A percentile compares a stretch with the other conserved stretches of the same genome.
Evolutionary conservation across 2,329 filamentous ascomycete species (phyloP).

Genomic region (Dactylellina drechsleri): DNA sequence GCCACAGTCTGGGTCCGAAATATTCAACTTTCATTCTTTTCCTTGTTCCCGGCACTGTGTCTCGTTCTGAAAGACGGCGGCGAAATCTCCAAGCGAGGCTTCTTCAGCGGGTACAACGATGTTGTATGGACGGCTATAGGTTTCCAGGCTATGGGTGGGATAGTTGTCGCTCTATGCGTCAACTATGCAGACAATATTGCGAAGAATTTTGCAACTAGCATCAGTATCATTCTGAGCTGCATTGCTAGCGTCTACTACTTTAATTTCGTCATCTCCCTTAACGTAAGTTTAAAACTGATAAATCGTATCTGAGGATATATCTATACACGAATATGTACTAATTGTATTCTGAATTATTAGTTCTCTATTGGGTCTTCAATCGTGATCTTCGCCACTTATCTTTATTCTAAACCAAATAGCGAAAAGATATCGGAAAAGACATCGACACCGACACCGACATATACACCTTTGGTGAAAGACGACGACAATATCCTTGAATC

Average conservation of each 20-base stretch:
- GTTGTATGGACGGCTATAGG: constrained; percentile 86
- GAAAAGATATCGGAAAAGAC: constrained; percentile 63
- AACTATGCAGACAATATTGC: constrained; percentile 88
- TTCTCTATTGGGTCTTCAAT: constrained; percentile 82
- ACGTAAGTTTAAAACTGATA: not conserved
- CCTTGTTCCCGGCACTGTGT: constrained; percentile 85
- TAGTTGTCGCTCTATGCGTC: constrained; percentile 82
- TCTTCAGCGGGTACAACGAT: constrained; percentile 94
- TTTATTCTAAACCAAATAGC: constrained; percentile 77
- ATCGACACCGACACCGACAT: not conserved
- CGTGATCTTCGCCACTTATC: constrained; percentile 82
- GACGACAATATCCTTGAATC: constrained; percentile 31
- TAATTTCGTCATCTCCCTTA: constrained; percentile 67
- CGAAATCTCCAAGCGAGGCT: constrained; percentile 82
- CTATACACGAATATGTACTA: not conserved
- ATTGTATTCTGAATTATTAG: constrained; percentile 64
- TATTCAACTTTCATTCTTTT: constrained; percentile 93
- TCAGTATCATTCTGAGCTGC: constrained; percentile 88
- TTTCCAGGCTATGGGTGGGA: constrained; percentile 83
- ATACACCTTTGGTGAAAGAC: constrained; percentile 57
- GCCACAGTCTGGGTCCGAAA: constrained; percentile 93
- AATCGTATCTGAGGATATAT: not conserved
- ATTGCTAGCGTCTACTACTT: constrained; percentile 87
- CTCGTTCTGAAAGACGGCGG: constrained; percentile 87
- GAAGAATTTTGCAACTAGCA: constrained; percentile 92